Base-by-base conservation (phyloP, 2,329 filamentous ascomycete genomes). In the Colletotrichum sp. region DNA sequence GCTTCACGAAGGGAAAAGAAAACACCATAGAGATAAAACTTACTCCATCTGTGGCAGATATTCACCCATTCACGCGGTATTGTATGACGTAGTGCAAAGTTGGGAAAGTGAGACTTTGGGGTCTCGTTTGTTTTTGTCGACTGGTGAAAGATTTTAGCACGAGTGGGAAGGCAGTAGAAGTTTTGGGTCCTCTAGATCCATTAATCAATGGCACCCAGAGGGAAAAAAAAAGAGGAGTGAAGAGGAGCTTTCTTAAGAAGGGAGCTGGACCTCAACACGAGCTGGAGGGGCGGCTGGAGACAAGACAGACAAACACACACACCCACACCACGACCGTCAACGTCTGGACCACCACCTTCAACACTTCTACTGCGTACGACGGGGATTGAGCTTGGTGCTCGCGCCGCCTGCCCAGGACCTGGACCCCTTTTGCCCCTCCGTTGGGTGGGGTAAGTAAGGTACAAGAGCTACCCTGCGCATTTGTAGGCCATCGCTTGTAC, bases 361-460 rank as follows among this genome's bases (percentile, higher is more conserved):
- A 71, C 28, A 34, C 55, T 71, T 36, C 28, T 52, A 44, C 28
- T 28, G 28, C 28, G 28, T 28, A 30, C 32, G 70, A 73, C 64
- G 24, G 69, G 64, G 32, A 52, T 64, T 65, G 26, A 71, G 72
- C 72, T 66, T 71, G 44, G 68, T 67, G 68, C 72, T 72, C 57
- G 60, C 63, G 68, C 32, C 59, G 57, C 65, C 68, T 28, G 74
- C 70, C 70, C 59, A 73, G 49, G 74, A 76, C 71, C 74, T 76
- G 64, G 74, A 72, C 59, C 64, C 70, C 55, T 64, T 76, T 64
- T 72, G 69, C 73, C 69, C 73, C 74, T 76, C 74, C 64, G 72
- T 55, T n/a, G 28, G 60, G 74, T 76, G 74, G 74, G 70, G 74
- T 65, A 74, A 59, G 9, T n/a, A 26, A 39, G 36, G 64, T 30